Base-by-base conservation (phyloP, 208 protist genomes). In the Trypanosoma mega region DNA sequence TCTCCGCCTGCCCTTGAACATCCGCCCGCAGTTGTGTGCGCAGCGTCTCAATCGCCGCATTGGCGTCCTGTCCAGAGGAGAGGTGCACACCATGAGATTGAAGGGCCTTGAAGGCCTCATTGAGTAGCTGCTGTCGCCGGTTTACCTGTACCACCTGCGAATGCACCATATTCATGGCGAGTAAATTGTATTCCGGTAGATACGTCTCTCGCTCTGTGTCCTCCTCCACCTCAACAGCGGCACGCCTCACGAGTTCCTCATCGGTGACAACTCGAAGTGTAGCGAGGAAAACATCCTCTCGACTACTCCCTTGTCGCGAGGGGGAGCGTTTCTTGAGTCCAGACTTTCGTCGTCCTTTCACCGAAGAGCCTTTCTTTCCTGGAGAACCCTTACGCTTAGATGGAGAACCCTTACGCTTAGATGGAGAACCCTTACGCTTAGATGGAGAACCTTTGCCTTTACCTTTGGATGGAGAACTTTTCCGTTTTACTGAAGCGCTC, bases 151-250 rank as follows among this genome's bases (percentile, higher is more conserved):
- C 59, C 16, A 90, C 62, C 61, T 87, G 80, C 1, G 51, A 34
- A 1, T 76, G 82, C 23, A 93, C 79, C 11, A 90, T 69, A 53
- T 87, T 76, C 74, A 93, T 82, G 29, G 84, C 71, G 18, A 93
- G 75, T 3, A 81, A 63, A 46, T 93, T 78, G 66, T 87, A 93
- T 12, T 87, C 63, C 1, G 86, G 79, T 0, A 61, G n/a, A 46
- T 73, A 76, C 16, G 5, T 48, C 8, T 87, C 79, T 14, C 72
- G 61, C 63, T 72, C 74, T 1, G 72, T 58, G 51, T 87, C 80
- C 74, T 93, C 68, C 55, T 77, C 74, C 50, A 63, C 65, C 36
- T 70, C 53, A 1, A 90, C 27, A 44, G 65, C 56, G 27, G 63
- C 48, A 0, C 85, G 85, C 43, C 54, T 47, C 37, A 63, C 68